Evolutionary conservation across 305 asterid genomes (phyloP), one percentile per base, ranked within the genome.

Genomic region (Euphrasia arctica): DNA sequence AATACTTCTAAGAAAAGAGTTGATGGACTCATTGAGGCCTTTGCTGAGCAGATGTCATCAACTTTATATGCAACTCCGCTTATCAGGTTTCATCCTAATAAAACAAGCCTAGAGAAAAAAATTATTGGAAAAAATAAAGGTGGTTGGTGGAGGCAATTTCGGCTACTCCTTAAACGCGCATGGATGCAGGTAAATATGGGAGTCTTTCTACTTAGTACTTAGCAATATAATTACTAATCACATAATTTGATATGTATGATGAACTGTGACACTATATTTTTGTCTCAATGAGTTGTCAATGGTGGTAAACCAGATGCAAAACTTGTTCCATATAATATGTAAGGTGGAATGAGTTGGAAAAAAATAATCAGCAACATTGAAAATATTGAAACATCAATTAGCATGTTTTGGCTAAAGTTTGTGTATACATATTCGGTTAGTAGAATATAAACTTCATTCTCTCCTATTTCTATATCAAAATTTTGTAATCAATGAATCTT

Each of bases 141-240:
- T 79, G 85, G 89, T 69, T 86, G 96, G 96, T 86, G 92, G 95
- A 82, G 78, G 76, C 99, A 93, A 76, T 93, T 93, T 52, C 61
- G 70, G 63, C 75, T 93, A 61, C 96, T 93, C 70, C 90, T 93
- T 66, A 90, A 73, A 74, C 97, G 97, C 64, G 99, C 99, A 39
- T 93, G 97, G 99, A 84, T 90, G 99, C 99, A 93, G 91, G 99
- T 83, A 76, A 58, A 55, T 69, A 50, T 64, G 58, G 69, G 55
- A 27, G 22, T 42, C 66, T 69, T 39, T 39, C 43, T 7, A 39
- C 9, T 39, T 39, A 39, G 43, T 39, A 32, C 6, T 32, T 32
- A 15, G 32, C 34, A 59, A 6, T 34, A 47, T 13, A 39, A 50
- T 32, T 60, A 39, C 28, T 39, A 31, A 15, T 58, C n/a, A 11